phyloP scores from a whole-genome alignment of 2,329 filamentous ascomycete species.

The Diaporthe citrichinensis region DNA sequence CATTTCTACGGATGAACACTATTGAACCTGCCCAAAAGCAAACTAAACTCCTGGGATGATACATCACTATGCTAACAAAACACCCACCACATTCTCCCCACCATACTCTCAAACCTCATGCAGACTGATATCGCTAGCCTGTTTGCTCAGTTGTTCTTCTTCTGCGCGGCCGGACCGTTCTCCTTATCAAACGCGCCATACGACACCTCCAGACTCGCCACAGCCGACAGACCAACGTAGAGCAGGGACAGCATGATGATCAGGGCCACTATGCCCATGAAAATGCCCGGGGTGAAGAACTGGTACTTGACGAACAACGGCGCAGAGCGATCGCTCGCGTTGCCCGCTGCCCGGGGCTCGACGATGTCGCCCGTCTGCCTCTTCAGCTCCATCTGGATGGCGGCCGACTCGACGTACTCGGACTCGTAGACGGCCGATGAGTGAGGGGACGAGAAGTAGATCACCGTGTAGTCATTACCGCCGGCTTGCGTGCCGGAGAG shows the following conservation, averaged over 20 bases:
- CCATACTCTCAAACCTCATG: conserved; percentile 44
- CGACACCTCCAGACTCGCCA: conserved; percentile 86
- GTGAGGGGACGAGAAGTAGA: conserved; percentile 76
- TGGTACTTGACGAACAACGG: conserved; percentile 93
- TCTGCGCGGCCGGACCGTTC: conserved; percentile 89
- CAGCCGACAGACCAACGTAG: conserved; percentile 81
- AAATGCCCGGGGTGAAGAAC: conserved; percentile 93
- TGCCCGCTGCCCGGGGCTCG: conserved; percentile 55
- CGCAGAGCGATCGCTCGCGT: conserved; percentile 56
- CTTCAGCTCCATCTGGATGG: conserved; percentile 80
- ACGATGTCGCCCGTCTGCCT: conserved; percentile 59
- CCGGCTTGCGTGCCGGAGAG: conserved; percentile 54
- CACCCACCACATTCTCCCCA: not conserved
- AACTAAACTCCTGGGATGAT: conserved; percentile 17
- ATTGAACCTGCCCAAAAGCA: conserved; percentile 24
- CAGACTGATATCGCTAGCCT: conserved; percentile 49
- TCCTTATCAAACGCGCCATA: conserved; percentile 98
- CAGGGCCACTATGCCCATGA: conserved; percentile 83
- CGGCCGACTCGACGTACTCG: conserved; percentile 68
- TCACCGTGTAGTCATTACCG: conserved; percentile 75
- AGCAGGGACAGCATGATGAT: conserved; percentile 83
- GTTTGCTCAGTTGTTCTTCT: conserved; percentile 70
- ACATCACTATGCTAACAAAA: conserved; percentile 23
- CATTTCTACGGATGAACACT: conserved; percentile 11
- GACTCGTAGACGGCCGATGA: conserved; percentile 71